Conservation (phyloP, 2,329 filamentous ascomycete species). For the Gnomoniopsis sp. region DNA sequence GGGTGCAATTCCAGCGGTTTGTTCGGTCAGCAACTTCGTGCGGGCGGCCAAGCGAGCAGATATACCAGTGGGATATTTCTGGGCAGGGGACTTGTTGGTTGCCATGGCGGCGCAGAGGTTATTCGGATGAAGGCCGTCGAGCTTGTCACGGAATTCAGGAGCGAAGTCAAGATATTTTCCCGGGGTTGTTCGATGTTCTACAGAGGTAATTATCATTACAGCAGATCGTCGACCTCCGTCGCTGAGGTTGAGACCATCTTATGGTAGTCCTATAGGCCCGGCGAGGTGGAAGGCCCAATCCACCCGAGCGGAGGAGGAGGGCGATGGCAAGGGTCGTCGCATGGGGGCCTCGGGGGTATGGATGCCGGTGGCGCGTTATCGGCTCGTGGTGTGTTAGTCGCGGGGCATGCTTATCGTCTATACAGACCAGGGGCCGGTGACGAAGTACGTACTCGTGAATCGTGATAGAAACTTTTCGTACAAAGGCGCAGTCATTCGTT, state of each 20-base stretch:
- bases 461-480: neutral
- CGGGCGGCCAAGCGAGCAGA: constrained; percentile 42
- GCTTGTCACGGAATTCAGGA: neutral
- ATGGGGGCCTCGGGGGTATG: neutral
- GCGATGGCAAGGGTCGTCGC: neutral
- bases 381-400: neutral
- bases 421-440: neutral
- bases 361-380: neutral
- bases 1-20: constrained; percentile 54
- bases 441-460: neutral
- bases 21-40: constrained; percentile 33
- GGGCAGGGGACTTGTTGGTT: neutral
- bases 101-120: neutral
- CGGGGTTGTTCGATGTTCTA: neutral
- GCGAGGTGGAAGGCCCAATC: neutral
- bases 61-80: constrained; percentile 28
- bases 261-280: neutral
- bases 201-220: neutral
- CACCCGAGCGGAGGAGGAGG: neutral
- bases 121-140: neutral
- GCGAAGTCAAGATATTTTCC: no score
- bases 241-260: neutral
- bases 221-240: neutral
- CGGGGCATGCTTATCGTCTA: neutral
- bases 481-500: neutral